phyloP scores from a whole-genome alignment of 225 moss, liverwort and hornwort genomes.

The Anthoceros angustus region DNA sequence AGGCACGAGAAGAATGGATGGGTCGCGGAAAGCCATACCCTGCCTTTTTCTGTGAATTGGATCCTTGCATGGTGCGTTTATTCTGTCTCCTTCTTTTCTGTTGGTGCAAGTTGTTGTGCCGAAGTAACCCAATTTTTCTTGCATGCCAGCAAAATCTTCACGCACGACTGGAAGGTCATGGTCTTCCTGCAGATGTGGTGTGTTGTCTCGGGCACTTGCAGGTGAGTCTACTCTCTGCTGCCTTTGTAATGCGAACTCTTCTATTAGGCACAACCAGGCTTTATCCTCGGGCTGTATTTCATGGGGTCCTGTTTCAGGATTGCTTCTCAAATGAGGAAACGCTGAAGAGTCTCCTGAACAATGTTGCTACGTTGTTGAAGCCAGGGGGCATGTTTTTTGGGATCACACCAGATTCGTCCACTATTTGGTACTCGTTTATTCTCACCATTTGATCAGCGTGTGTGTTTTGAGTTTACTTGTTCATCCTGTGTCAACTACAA shows the following conservation, averaged over 20 bases:
- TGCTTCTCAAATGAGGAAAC: slow-evolving; percentile 74
- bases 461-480: not conserved
- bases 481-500: not conserved
- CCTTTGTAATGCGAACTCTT: not conserved
- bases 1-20: slow-evolving; percentile 88
- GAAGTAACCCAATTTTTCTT: not conserved
- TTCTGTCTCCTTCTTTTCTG: not conserved
- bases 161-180: slow-evolving; percentile 48
- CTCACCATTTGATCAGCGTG: slow-evolving; percentile 8
- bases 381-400: slow-evolving; percentile 96
- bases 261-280: not conserved
- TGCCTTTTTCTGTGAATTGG: slow-evolving; percentile 74
- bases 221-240: slow-evolving; percentile 16
- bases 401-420: slow-evolving; percentile 90
- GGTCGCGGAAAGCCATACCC: slow-evolving; percentile 46
- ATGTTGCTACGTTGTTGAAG: slow-evolving; percentile 67
- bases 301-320: slow-evolving; percentile 24
- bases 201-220: slow-evolving; percentile 81
- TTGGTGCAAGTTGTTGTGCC: not conserved
- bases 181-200: slow-evolving; percentile 57
- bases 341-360: slow-evolving; percentile 62
- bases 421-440: slow-evolving; percentile 64
- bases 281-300: no score
- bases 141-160: slow-evolving; percentile 53
- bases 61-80: slow-evolving; percentile 77